phyloP scores from a whole-genome alignment of 495 filamentous ascomycete species.

The Aspergillus olivimuriae region DNA sequence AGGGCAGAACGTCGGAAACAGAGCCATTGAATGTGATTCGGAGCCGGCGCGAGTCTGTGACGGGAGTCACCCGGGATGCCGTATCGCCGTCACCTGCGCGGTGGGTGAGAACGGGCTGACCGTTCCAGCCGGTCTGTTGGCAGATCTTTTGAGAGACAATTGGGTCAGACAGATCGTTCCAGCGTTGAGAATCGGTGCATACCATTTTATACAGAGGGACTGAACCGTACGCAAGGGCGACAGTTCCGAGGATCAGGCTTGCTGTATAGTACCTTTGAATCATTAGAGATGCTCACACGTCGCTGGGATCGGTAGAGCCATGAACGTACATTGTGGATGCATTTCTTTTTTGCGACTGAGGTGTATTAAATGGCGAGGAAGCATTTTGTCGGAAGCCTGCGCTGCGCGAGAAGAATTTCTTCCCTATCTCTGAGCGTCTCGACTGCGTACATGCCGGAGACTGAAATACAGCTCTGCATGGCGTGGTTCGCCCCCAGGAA shows the following conservation, averaged over 20 bases:
- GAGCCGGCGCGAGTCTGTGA: slow-evolving; percentile 75
- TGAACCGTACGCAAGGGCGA: slow-evolving; percentile 88
- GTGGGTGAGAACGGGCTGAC: slow-evolving; percentile 85
- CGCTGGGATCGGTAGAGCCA: neutral
- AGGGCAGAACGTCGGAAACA: slow-evolving; percentile 89
- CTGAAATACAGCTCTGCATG: slow-evolving; percentile 10
- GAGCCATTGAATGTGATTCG: slow-evolving; percentile 95
- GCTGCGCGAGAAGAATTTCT: slow-evolving; percentile 35
- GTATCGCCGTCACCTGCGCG: slow-evolving; percentile 56
- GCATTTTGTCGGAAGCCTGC: slow-evolving; percentile 24
- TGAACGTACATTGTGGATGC: slow-evolving; percentile 34
- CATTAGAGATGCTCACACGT: slow-evolving; percentile 2
- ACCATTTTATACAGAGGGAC: slow-evolving; percentile 99
- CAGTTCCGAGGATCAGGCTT: slow-evolving; percentile 81
- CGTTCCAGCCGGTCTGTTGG: slow-evolving; percentile 92
- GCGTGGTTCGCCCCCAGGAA: slow-evolving; percentile 19
- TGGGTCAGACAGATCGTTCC: no score
- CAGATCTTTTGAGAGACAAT: slow-evolving; percentile 60
- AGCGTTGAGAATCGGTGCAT: slow-evolving; percentile 3
- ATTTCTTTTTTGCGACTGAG: slow-evolving; percentile 38
- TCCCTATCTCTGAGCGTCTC: slow-evolving; percentile 19
- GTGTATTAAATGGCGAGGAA: slow-evolving; percentile 33
- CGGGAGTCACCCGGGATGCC: slow-evolving; percentile 66
- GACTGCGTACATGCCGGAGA: slow-evolving; percentile 11
- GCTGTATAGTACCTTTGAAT: slow-evolving; percentile 69